phyloP scores from a whole-genome alignment of 306 rosid genomes.

The Geum urbanum region DNA sequence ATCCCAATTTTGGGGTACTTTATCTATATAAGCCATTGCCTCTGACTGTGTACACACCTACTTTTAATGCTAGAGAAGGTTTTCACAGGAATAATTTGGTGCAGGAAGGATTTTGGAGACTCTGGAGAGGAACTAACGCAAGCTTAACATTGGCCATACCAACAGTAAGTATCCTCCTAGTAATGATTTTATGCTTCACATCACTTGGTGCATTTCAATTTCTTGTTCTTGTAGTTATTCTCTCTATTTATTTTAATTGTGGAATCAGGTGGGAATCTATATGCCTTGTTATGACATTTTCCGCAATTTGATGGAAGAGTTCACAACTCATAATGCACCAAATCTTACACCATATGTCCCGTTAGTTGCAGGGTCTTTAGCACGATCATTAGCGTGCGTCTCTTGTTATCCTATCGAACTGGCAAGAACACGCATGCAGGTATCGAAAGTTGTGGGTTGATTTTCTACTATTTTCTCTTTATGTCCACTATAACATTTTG shows the following conservation, averaged over 20 bases:
- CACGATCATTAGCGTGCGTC: conserved; percentile 88
- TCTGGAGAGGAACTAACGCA: conserved; percentile 96
- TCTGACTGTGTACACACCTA: conserved; percentile 15
- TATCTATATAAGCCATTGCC: neutral
- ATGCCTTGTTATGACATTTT: conserved; percentile 94
- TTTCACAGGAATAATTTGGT: conserved; percentile 42
- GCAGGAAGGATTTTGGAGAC: conserved; percentile 86
- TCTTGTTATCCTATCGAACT: conserved; percentile 87
- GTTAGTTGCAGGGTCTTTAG: conserved; percentile 80
- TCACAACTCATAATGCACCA: conserved; percentile 56
- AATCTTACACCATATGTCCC: conserved; percentile 80
- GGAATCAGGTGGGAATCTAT: conserved; percentile 84
- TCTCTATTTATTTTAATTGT: neutral
- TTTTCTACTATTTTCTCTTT: neutral
- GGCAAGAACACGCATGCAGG: conserved; percentile 99
- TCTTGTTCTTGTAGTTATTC: conserved; percentile 21
- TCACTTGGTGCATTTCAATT: conserved; percentile 9
- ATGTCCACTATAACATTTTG: neutral
- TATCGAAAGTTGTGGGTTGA: conserved; percentile 9
- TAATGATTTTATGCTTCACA: conserved; percentile 14
- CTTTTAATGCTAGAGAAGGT: conserved; percentile 24
- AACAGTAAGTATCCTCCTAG: conserved; percentile 54
- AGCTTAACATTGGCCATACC: conserved; percentile 94
- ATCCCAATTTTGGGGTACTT: neutral
- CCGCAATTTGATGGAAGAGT: conserved; percentile 71